A percentile compares a stretch with the other conserved stretches of the same genome.
These are phyloP conservation scores for Bruguiera parviflora DNA, from an alignment of 345 rosid species.

Conservation along the genomic window DNA sequence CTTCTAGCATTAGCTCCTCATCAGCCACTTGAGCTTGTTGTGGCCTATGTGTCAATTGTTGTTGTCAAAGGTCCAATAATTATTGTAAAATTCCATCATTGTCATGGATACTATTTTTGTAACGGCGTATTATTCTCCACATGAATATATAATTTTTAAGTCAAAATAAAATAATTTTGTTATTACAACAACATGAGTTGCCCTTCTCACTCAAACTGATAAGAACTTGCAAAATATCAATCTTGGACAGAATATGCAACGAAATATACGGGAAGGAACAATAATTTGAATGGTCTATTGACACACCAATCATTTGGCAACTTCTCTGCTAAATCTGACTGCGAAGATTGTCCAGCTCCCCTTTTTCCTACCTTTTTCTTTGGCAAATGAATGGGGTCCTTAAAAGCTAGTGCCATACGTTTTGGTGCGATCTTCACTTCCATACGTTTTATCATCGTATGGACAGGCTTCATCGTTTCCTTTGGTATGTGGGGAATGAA, in stretches of 20 bases:
- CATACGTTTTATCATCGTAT: slow-evolving; percentile 16
- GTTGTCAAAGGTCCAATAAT: too few relatives aligned
- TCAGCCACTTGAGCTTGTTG: too few relatives aligned
- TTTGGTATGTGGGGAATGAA: slow-evolving; percentile 3
- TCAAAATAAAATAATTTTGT: not conserved
- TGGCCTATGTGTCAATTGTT: too few relatives aligned
- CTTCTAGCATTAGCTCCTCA: too few relatives aligned
- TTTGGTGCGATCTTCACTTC: slow-evolving; percentile 1
- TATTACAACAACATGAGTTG: not conserved
- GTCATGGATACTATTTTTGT: too few relatives aligned
- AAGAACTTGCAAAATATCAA: not conserved
- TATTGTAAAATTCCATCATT: too few relatives aligned
- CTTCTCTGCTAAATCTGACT: slow-evolving; percentile 19
- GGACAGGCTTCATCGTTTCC: not conserved
- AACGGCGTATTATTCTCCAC: too few relatives aligned
- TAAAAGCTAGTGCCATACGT: not conserved
- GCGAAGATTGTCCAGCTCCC: slow-evolving; percentile 22
- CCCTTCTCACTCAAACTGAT: not conserved
- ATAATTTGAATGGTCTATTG: slow-evolving; percentile 19
- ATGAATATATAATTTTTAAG: not conserved
- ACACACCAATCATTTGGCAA: slow-evolving; percentile 28
- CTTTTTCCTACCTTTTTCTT: slow-evolving; percentile 27
- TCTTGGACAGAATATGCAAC: slow-evolving; percentile 34
- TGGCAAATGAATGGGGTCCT: slow-evolving; percentile 46
- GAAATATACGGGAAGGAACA: not conserved